These are phyloP conservation scores for Dactylorhiza incarnata DNA, from an alignment of 106 monocot species.

Conservation along the genomic window DNA sequence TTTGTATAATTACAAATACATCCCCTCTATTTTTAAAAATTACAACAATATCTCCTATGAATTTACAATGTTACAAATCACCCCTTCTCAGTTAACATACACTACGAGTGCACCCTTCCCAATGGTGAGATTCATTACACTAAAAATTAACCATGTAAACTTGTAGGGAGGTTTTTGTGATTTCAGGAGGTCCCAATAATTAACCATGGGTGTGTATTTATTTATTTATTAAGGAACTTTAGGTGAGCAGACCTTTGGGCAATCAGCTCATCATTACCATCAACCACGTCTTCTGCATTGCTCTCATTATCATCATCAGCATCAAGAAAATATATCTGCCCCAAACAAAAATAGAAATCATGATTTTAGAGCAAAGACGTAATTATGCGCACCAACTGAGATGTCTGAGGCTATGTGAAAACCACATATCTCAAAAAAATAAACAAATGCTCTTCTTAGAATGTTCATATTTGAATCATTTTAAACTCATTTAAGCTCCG, in stretches of 20 bases:
- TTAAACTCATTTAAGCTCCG: not conserved
- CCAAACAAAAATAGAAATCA: not conserved
- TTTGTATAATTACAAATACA: no score
- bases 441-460: not conserved
- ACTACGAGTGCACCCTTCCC: no score
- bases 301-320: conserved; percentile 61
- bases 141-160: no score
- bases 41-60: no score
- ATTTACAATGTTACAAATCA: no score
- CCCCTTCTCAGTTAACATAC: no score
- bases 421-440: not conserved
- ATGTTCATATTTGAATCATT: not conserved
- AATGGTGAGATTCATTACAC: no score
- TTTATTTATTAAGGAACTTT: not conserved
- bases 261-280: conserved; percentile 18
- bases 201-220: no score
- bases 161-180: no score
- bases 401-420: not conserved
- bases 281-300: conserved; percentile 31
- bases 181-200: no score
- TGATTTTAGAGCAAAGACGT: not conserved
- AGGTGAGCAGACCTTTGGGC: conserved; percentile 31
- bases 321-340: conserved; percentile 88
- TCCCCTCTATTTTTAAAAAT: no score
- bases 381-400: not conserved